Evolutionary conservation across 2,329 filamentous ascomycete species (phyloP), one percentile per base, ranked within the genome.

Genomic region (Neospermospora avenae): DNA sequence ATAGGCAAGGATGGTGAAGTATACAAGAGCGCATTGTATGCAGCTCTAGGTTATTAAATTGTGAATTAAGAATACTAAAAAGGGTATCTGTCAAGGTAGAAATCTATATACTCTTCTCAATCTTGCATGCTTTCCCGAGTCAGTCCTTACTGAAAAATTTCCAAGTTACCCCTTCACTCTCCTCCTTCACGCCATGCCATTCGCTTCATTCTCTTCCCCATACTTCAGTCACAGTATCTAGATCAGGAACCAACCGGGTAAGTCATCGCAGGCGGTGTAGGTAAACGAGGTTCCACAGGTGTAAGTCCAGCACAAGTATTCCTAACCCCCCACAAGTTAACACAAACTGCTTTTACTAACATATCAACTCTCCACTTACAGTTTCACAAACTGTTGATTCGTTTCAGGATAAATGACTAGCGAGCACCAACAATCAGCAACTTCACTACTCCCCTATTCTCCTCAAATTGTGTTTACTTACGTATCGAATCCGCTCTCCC

Each of bases 401-500:
- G 53, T 55, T 16, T 35, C 53, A 34, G 53, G 53, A 20, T 55
- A 46, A 16, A 55, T 42, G 18, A 55, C 51, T 54, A 18, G 4
- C 6, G 22, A 41, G 13, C 11, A 25, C 20, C 31, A 41, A 22
- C 16, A 22, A 11, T 54, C 20, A 54, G 46, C 25, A 34, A 51
- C 25, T 35, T 41, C 51, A 54, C 20, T 41, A 34, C 24, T 28
- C 45, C 22, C 25, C 8, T 7, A 6, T 13, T 14, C 13, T 24
- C 14, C 7, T n/a, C 4, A 24, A 22, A 14, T n/a, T 4, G 14
- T 14, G 20, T 13, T 11, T 25, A 54, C 51, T 54, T 41, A 54
- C 51, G 44, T 16, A 57, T 31, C 20, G 31, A 39, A 39, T 57
- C 55, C 4, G 55, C 55, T 57, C 55, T 13, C 2, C 45, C 55